Percentiles rank a stretch among this genome's conserved stretches.
These are phyloP conservation scores for Hypsizygus marmoreus DNA, from an alignment of 768 basidiomycete genomes.

Conservation along the genomic window DNA sequence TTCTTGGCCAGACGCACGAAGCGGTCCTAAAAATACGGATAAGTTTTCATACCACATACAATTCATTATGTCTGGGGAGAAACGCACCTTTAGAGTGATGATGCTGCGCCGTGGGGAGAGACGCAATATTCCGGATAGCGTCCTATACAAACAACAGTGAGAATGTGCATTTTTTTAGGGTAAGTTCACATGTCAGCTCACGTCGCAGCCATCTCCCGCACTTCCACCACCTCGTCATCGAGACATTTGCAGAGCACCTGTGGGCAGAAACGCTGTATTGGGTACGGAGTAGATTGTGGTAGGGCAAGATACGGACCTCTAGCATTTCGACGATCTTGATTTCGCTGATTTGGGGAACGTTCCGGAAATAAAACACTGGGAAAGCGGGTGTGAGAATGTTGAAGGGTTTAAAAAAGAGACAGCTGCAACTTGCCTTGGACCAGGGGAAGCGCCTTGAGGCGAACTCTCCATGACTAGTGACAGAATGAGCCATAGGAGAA, in stretches of 20 bases:
- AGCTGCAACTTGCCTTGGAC: conserved; percentile 58
- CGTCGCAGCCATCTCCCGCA: conserved; percentile 87
- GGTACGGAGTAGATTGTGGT: background rate
- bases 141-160: conserved; percentile 40
- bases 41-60: background rate
- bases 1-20: conserved; percentile 76
- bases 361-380: conserved; percentile 84
- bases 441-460: conserved; percentile 82
- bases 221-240: conserved; percentile 87
- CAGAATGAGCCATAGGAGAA: conserved; percentile 8
- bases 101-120: conserved; percentile 80
- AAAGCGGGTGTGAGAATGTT: background rate
- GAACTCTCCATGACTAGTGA: conserved; percentile 80
- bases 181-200: conserved; percentile 36
- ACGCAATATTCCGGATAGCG: conserved; percentile 80
- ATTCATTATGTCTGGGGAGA: conserved; percentile 15
- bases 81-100: conserved; percentile 63
- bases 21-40: conserved; percentile 52
- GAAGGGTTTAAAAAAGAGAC: background rate
- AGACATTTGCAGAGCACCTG: conserved; percentile 80
- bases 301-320: conserved; percentile 49
- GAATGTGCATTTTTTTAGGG: background rate
- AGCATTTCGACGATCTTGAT: conserved; percentile 76
- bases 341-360: conserved; percentile 79
- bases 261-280: background rate